These are phyloP conservation scores for Suillus luteus DNA, from an alignment of 768 basidiomycete genomes.

Conservation along the genomic window DNA sequence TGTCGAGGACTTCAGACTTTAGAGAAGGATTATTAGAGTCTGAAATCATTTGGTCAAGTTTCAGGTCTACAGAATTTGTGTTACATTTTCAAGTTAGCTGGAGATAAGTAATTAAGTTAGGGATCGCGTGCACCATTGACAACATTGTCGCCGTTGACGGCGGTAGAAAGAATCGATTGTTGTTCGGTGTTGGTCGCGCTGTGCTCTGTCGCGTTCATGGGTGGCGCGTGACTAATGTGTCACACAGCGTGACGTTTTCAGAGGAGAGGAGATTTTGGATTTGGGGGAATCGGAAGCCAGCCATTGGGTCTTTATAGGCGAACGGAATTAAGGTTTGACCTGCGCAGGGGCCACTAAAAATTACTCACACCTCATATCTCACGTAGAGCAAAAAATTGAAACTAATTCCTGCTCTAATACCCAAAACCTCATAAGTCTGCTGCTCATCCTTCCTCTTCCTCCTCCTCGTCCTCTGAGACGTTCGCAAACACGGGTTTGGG, in stretches of 20 bases:
- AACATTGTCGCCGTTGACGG: conserved; percentile 21
- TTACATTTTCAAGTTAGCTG: conserved; percentile 42
- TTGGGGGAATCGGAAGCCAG: conserved; percentile 66
- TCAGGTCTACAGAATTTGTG: conserved; percentile 21
- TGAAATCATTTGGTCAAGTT: conserved; percentile 6
- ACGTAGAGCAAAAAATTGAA: conserved; percentile 16
- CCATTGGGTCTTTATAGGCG: conserved; percentile 82
- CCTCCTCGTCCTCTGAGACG: conserved; percentile 55
- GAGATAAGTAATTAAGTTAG: conserved; percentile 27
- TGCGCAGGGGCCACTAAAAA: conserved; percentile 68
- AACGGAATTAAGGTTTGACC: conserved; percentile 83
- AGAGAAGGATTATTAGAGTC: conserved; percentile 46
- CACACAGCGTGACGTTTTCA: conserved; percentile 58
- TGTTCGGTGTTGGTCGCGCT: conserved; percentile 31
- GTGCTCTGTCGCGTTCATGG: conserved; percentile 58
- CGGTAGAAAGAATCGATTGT: conserved; percentile 24
- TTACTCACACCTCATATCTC: conserved; percentile 36
- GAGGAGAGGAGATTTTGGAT: conserved; percentile 58
- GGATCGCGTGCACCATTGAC: conserved; percentile 44
- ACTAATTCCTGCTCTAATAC: conserved; percentile 4
- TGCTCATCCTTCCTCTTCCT: conserved; percentile 52
- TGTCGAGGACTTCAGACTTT: conserved; percentile 44
- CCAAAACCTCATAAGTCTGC: conserved; percentile 5
- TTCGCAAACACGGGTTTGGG: conserved; percentile 84
- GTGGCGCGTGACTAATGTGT: conserved; percentile 67